phyloP scores from a whole-genome alignment of 2,329 filamentous ascomycete species.

The Ophiostoma australiae region DNA sequence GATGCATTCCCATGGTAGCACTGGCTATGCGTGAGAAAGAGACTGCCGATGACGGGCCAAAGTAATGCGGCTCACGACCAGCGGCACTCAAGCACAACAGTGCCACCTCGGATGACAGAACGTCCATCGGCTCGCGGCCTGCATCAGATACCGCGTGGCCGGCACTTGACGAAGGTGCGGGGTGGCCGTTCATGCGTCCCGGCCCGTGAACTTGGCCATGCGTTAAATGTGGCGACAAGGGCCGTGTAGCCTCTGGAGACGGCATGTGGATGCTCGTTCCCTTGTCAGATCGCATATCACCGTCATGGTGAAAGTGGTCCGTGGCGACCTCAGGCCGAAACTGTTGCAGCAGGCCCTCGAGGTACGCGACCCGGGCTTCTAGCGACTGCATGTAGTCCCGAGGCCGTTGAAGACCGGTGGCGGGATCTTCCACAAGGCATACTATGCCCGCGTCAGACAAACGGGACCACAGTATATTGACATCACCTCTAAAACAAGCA shows the following conservation, averaged over 20 bases:
- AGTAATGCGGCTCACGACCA: constrained; percentile 37
- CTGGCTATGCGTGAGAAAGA: constrained; percentile 33
- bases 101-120: constrained; percentile 33
- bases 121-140: constrained; percentile 20
- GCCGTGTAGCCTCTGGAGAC: background rate
- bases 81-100: constrained; percentile 34
- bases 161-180: background rate
- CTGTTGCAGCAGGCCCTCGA: constrained; percentile 33
- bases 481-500: background rate
- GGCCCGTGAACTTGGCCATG: background rate
- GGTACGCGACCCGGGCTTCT: constrained; percentile 31
- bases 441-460: constrained; percentile 6
- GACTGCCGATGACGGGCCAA: constrained; percentile 32
- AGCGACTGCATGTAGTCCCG: constrained; percentile 33
- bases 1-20: constrained; percentile 26
- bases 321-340: constrained; percentile 31
- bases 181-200: background rate
- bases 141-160: background rate
- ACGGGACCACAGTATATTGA: background rate
- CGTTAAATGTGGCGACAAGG: background rate
- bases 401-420: constrained; percentile 34
- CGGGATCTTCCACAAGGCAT: constrained; percentile 35
- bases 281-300: background rate
- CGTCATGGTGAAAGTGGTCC: constrained; percentile 30
- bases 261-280: background rate